phyloP scores from a whole-genome alignment of 73 alveolate species.

The Diophrys appendiculata region DNA sequence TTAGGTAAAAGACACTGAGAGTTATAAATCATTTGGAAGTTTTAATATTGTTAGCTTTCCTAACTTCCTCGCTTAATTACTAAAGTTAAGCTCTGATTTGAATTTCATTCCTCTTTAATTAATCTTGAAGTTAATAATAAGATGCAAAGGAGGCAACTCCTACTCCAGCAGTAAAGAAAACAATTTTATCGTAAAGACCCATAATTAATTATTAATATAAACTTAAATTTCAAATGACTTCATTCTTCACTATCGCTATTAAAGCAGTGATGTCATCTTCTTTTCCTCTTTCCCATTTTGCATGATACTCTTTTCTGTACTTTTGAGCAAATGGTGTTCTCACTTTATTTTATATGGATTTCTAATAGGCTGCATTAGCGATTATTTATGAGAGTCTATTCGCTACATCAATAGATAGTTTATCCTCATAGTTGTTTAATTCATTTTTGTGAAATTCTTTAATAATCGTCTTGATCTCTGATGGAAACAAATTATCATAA shows the following conservation, averaged over 20 bases:
- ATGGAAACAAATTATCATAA: constrained; percentile 55
- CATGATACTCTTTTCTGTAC: constrained; percentile 37
- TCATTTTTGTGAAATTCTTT: constrained; percentile 10
- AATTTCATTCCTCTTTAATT: too few species aligned
- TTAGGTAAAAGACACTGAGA: too few species aligned
- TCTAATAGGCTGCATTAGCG: constrained; percentile 29
- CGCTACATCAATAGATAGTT: constrained; percentile 18
- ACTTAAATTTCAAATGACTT: too few species aligned
- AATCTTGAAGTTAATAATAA: too few species aligned
- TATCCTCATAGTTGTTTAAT: background rate
- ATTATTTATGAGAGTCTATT: constrained; percentile 31
- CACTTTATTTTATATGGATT: constrained; percentile 21
- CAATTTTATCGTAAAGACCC: too few species aligned
- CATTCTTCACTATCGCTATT: constrained; percentile 26
- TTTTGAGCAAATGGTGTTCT: constrained; percentile 44
- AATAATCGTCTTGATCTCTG: constrained; percentile 34
- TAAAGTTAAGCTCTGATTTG: too few species aligned
- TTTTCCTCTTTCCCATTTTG: constrained; percentile 59
- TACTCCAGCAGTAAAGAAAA: too few species aligned
- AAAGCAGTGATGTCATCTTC: constrained; percentile 60
- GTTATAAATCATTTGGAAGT: too few species aligned
- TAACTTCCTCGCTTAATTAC: too few species aligned
- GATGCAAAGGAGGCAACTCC: too few species aligned
- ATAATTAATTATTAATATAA: too few species aligned
- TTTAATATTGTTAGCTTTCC: too few species aligned